A percentile compares a stretch with the other conserved stretches of the same genome.
phyloP scores from a whole-genome alignment of 2,329 filamentous ascomycete genomes.

The Fusarium haematococcum region DNA sequence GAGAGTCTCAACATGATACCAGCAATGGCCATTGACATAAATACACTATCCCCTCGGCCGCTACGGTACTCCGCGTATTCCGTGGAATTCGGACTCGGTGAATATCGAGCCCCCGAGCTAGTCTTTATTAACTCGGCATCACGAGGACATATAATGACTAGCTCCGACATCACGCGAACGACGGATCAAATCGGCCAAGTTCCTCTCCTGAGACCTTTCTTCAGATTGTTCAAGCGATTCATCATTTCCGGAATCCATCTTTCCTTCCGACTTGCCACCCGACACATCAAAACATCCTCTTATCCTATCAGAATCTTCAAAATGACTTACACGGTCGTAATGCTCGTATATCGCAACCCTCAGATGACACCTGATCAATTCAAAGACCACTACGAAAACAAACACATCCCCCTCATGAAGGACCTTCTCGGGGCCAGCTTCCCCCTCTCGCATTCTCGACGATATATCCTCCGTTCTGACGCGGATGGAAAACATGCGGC shows the following conservation, averaged over 20 bases:
- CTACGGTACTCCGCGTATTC: background rate
- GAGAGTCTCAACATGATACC: background rate
- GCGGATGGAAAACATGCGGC: background rate
- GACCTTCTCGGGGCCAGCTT: background rate
- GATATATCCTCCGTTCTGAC: background rate
- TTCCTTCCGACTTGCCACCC: background rate
- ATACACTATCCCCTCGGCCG: background rate
- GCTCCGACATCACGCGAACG: background rate
- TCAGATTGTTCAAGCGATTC: background rate
- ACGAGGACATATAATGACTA: background rate
- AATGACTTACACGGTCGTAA: background rate
- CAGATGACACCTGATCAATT: background rate
- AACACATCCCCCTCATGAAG: constrained; percentile 8
- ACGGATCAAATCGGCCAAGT: background rate
- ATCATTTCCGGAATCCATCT: background rate
- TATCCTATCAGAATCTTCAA: background rate
- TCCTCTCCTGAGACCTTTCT: background rate
- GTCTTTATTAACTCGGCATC: background rate
- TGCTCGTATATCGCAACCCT: background rate
- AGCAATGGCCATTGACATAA: background rate
- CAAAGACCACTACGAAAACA: constrained; percentile 1
- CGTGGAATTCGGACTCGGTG: background rate
- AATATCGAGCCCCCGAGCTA: background rate
- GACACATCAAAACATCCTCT: background rate
- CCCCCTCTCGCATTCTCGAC: background rate